Percentiles rank a stretch among this genome's conserved stretches.
Conservation (phyloP, 108 stramenopile species). For the Skeletonema potamos region DNA sequence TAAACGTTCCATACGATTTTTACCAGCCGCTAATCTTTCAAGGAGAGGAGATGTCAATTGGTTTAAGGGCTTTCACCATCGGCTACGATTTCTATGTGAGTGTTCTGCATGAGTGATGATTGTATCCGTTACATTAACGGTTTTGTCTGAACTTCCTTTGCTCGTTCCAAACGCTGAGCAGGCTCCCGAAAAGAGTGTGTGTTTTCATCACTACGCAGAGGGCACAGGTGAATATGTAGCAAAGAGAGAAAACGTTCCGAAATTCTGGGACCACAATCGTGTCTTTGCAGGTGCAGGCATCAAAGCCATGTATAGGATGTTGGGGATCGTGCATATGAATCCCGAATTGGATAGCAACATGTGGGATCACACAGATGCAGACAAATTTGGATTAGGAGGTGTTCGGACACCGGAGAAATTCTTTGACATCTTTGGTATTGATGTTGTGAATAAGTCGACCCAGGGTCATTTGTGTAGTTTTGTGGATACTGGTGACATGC, state of each 20-base stretch:
- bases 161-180: too few relatives aligned
- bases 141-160: too few relatives aligned
- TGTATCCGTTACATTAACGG: too few relatives aligned
- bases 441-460: conserved; percentile 66
- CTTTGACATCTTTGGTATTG: conserved; percentile 80
- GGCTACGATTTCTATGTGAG: conserved; percentile 85
- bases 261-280: conserved; percentile 76
- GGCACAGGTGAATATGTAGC: conserved; percentile 48
- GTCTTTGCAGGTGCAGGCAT: conserved; percentile 58
- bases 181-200: conserved; percentile 80
- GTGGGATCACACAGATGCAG: conserved; percentile 63
- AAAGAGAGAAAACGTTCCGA: conserved; percentile 67
- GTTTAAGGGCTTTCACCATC: conserved; percentile 81
- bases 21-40: conserved; percentile 80
- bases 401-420: conserved; percentile 81
- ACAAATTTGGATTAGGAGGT: conserved; percentile 81
- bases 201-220: conserved; percentile 89
- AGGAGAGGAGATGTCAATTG: conserved; percentile 91
- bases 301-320: conserved; percentile 75
- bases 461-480: conserved; percentile 78
- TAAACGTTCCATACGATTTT: conserved; percentile 82
- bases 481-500: conserved; percentile 72
- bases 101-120: too few relatives aligned
- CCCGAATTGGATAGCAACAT: conserved; percentile 54
- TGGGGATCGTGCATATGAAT: conserved; percentile 91